These are phyloP conservation scores for Nicotiana undulata DNA, from an alignment of 257 asterid genomes.

Conservation along the genomic window DNA sequence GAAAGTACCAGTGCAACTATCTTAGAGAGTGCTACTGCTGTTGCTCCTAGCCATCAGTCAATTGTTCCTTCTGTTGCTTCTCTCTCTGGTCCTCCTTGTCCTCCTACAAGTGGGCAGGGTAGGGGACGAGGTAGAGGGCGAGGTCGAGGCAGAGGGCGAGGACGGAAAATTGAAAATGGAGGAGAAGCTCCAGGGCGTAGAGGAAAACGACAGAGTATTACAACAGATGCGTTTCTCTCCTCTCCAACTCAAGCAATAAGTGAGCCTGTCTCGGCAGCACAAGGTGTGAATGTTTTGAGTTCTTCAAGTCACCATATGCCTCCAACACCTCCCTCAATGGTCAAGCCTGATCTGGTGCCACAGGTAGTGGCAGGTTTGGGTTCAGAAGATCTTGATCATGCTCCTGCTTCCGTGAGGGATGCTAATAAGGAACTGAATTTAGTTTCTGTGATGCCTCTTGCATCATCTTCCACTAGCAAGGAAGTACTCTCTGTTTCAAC, in stretches of 20 bases:
- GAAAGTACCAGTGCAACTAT: conserved; percentile 30
- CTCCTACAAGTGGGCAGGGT: conserved; percentile 53
- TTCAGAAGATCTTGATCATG: conserved; percentile 4
- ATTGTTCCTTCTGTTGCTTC: conserved; percentile 34
- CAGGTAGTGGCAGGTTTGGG: conserved; percentile 28
- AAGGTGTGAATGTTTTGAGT: background rate
- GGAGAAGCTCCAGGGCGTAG: conserved; percentile 73
- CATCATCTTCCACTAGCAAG: conserved; percentile 2
- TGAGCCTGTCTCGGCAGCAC: conserved; percentile 20
- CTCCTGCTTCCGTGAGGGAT: background rate
- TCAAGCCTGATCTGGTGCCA: conserved; percentile 15
- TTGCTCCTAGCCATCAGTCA: conserved; percentile 32
- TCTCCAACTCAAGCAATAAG: conserved; percentile 9
- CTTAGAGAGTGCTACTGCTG: conserved; percentile 30
- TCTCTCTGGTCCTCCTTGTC: conserved; percentile 34
- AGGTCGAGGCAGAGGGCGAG: conserved; percentile 54
- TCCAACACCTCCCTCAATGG: conserved; percentile 6
- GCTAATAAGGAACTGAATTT: background rate
- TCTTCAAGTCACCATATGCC: conserved; percentile 6
- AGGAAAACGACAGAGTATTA: conserved; percentile 50
- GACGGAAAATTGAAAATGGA: conserved; percentile 48
- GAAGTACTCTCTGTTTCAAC: background rate
- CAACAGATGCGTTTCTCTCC: conserved; percentile 29
- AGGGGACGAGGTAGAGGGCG: conserved; percentile 51
- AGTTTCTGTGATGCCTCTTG: background rate